Conservation (phyloP, 2,329 filamentous ascomycete genomes). For the Byssochlamys sp. region DNA sequence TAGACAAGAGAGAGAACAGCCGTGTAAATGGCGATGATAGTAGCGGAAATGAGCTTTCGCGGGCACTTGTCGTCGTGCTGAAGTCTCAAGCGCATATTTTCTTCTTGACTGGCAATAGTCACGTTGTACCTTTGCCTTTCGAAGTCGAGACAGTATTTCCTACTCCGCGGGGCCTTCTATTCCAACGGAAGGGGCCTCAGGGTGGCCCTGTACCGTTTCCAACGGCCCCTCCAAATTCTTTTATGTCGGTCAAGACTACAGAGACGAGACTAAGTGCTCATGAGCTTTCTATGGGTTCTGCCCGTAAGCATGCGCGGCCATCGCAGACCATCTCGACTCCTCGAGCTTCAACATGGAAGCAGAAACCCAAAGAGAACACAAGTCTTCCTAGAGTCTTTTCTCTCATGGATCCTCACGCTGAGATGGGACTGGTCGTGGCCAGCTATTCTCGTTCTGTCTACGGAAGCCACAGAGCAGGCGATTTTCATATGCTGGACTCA, state of each 20-base stretch:
- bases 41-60: slow-evolving; percentile 22
- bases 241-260: slow-evolving; percentile 58
- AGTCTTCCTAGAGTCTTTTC: slow-evolving; percentile 60
- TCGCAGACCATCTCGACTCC: slow-evolving; percentile 41
- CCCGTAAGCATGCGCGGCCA: slow-evolving; percentile 33
- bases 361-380: slow-evolving; percentile 48
- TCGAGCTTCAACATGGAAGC: slow-evolving; percentile 48
- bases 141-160: slow-evolving; percentile 82
- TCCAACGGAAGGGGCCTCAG: slow-evolving; percentile 63
- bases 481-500: slow-evolving; percentile 56
- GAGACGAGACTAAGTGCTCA: slow-evolving; percentile 25
- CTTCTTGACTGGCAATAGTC: slow-evolving; percentile 76
- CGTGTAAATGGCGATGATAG: slow-evolving; percentile 13
- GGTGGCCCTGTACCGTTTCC: slow-evolving; percentile 23
- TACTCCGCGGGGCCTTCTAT: slow-evolving; percentile 69
- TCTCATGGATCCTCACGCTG: slow-evolving; percentile 73
- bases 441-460: slow-evolving; percentile 26
- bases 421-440: slow-evolving; percentile 72
- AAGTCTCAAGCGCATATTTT: slow-evolving; percentile 89
- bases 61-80: slow-evolving; percentile 80
- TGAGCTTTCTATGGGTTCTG: slow-evolving; percentile 25
- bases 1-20: slow-evolving; percentile 18
- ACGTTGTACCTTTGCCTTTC: slow-evolving; percentile 88
- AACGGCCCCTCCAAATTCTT: slow-evolving; percentile 68
- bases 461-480: slow-evolving; percentile 18